phyloP scores from a whole-genome alignment of 768 basidiomycete species.

The Russula compacta region DNA sequence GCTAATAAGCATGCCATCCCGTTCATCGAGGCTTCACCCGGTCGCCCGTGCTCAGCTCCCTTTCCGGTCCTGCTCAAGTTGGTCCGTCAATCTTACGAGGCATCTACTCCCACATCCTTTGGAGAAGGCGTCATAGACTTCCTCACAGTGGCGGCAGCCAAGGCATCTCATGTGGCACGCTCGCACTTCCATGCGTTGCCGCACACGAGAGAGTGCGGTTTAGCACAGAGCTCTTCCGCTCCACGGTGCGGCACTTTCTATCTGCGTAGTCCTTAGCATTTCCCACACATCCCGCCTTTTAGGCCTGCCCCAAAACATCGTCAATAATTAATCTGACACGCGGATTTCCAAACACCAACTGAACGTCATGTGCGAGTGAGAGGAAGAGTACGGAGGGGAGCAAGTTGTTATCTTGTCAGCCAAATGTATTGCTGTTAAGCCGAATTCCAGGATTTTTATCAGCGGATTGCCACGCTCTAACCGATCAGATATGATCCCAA shows the following conservation, averaged over 20 bases:
- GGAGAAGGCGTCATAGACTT: conserved; percentile 6
- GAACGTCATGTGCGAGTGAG: too few species aligned
- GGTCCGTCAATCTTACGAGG: neutral
- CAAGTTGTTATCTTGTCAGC: neutral
- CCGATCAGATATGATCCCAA: neutral
- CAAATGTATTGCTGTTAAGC: neutral
- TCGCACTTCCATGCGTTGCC: neutral
- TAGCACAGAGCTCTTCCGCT: neutral
- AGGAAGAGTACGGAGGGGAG: neutral
- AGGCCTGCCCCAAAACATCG: neutral
- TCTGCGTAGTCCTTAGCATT: neutral
- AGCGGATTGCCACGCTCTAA: neutral
- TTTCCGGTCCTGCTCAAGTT: conserved; percentile 1
- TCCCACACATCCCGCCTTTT: neutral
- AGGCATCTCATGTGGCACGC: neutral
- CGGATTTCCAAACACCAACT: neutral
- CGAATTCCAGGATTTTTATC: neutral
- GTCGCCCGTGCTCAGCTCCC: neutral
- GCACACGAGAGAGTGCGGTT: neutral
- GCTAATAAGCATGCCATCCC: conserved; percentile 1
- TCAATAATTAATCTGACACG: neutral
- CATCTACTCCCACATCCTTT: neutral
- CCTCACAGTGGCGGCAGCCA: conserved; percentile 11
- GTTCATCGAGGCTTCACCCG: conserved; percentile 1
- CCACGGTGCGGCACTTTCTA: neutral